phyloP scores from a whole-genome alignment of 2,329 filamentous ascomycete genomes.

The Ramichloridium luteum region DNA sequence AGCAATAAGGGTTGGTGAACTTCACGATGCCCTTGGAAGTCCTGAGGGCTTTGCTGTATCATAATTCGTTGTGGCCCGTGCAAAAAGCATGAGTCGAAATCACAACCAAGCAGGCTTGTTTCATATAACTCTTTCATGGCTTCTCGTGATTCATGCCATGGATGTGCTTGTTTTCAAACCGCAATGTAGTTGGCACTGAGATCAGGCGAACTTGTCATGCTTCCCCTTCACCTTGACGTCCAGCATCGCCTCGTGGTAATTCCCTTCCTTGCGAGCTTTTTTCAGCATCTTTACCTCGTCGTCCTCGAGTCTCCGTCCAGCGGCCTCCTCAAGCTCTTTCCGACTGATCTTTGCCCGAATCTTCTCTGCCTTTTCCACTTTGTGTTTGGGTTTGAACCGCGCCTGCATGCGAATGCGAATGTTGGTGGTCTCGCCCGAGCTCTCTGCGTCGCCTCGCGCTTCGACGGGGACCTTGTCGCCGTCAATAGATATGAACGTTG shows the following conservation, averaged over 20 bases:
- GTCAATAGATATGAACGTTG: conserved; percentile 55
- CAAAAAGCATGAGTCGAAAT: too few relatives aligned
- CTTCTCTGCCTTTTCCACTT: conserved; percentile 70
- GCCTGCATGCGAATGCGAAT: conserved; percentile 87
- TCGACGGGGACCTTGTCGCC: conserved; percentile 41
- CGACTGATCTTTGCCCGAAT: conserved; percentile 74
- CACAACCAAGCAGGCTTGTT: too few relatives aligned
- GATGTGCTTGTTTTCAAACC: too few relatives aligned
- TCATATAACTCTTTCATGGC: too few relatives aligned
- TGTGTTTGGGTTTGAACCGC: conserved; percentile 74
- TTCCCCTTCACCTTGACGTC: conserved; percentile 85
- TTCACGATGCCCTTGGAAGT: too few relatives aligned
- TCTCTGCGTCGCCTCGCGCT: conserved; percentile 63
- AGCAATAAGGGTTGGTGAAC: conserved; percentile 3
- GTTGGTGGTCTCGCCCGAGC: conserved; percentile 55
- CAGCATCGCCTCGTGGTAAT: conserved; percentile 77
- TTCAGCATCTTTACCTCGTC: conserved; percentile 78
- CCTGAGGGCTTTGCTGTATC: too few relatives aligned
- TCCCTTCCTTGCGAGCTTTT: conserved; percentile 69
- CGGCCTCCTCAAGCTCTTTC: conserved; percentile 44
- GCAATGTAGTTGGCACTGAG: too few relatives aligned
- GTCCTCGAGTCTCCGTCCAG: conserved; percentile 37
- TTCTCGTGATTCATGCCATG: too few relatives aligned
- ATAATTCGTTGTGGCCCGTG: too few relatives aligned
- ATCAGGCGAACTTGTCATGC: conserved; percentile 67